These are phyloP conservation scores for Phialophora tarda DNA, from an alignment of 2,329 filamentous ascomycete species.

Conservation along the genomic window DNA sequence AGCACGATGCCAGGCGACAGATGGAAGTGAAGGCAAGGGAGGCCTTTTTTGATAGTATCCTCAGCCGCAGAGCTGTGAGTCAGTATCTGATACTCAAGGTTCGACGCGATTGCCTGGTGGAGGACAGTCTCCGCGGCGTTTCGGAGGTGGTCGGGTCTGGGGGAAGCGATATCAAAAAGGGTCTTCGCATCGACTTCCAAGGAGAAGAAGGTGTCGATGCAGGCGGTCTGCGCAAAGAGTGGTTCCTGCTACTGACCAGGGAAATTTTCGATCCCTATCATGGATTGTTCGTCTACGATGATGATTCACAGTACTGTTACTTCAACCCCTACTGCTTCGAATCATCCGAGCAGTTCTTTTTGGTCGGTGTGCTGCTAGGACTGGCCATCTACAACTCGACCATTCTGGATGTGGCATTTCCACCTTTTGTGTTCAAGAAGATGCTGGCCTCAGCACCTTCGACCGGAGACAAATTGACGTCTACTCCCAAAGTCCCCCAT, in stretches of 20 bases:
- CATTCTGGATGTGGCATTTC: conserved; percentile 85
- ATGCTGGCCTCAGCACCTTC: conserved; percentile 77
- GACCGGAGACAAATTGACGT: conserved; percentile 60
- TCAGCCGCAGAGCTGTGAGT: conserved; percentile 73
- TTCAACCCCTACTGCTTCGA: conserved; percentile 92
- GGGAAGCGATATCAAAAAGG: conserved; percentile 87
- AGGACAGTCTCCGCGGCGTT: conserved; percentile 74
- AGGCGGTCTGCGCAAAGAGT: conserved; percentile 88
- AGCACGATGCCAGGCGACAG: conserved; percentile 84
- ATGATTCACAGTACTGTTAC: conserved; percentile 88
- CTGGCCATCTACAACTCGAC: conserved; percentile 95
- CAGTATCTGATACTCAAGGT: conserved; percentile 80
- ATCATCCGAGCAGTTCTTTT: conserved; percentile 87
- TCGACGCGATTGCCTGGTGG: conserved; percentile 70
- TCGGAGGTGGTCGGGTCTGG: conserved; percentile 82
- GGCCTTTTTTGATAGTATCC: conserved; percentile 87
- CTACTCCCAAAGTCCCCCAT: conserved; percentile 64
- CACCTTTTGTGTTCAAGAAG: conserved; percentile 88
- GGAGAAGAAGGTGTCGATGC: conserved; percentile 92
- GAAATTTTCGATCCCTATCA: conserved; percentile 92
- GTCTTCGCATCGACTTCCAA: conserved; percentile 79
- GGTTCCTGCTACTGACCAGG: conserved; percentile 85
- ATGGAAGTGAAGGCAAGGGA: conserved; percentile 89
- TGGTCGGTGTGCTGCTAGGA: conserved; percentile 85
- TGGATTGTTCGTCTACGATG: conserved; percentile 90